Base-by-base conservation (phyloP, 805 yeast genomes). In the Brettanomyces bruxellensis region DNA sequence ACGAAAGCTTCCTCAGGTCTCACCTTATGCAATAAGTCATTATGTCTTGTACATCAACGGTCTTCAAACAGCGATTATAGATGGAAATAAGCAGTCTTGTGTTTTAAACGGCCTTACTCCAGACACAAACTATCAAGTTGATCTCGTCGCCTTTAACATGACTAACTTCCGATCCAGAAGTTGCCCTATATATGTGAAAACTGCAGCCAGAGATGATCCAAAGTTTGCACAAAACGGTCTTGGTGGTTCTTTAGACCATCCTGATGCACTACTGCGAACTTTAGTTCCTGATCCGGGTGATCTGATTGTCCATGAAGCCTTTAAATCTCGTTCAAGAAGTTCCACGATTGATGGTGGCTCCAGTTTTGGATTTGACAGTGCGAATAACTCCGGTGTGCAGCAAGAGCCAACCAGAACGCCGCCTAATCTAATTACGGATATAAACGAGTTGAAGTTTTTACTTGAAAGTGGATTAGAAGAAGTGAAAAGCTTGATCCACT, bases 381-480 rank as follows among this genome's bases (percentile, higher is more conserved):
- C 38, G 23, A 18, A 18, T 7, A 35, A n/a, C 23, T n/a, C 38
- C 6, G 53, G 39, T 40, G 13, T 38, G 35, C 23, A 44, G 28
- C 38, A 35, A 43, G 34, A 36, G 44, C 42, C 25, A 36, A 34
- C 23, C 30, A 36, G 55, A n/a, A 45, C 44, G 39, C 41, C 47
- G 25, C 64, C 66, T 5, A 64, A 60, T 50, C 45, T 61, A 52
- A 69, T 58, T 48, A 61, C 57, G 6, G 72, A 71, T 54, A 67
- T 70, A 37, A 72, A 67, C 47, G 75, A 70, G 49, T 51, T 72
- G 35, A 65, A 72, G 47, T 70, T 64, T 48, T 55, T 66, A 38
- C 53, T 71, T 24, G 75, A 70, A 51, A 56, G 66, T 5, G 70
- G 71, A 1, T 66, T 71, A 39, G 73, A 68, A 25, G 73, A 70